Evolutionary conservation across 257 asterid species (phyloP).

Genomic region (Perilla frutescens): DNA sequence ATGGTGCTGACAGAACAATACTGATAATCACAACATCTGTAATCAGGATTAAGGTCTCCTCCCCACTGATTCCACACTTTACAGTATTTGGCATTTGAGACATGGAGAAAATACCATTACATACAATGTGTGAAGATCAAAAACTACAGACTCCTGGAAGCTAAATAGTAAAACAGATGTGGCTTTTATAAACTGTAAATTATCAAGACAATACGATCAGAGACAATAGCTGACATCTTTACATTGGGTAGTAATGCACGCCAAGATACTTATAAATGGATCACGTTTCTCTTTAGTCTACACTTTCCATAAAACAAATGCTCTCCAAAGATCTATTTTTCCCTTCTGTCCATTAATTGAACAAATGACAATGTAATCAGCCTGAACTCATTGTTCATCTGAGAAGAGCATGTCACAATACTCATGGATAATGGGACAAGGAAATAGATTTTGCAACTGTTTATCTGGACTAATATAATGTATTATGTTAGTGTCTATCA

Average conservation of each 20-base stretch:
- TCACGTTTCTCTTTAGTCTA: background rate
- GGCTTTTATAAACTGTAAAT: background rate
- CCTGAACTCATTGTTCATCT: constrained; percentile 12
- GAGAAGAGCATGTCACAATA: constrained; percentile 17
- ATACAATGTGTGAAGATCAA: background rate
- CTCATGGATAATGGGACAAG: background rate
- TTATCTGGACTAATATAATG: constrained; percentile 1
- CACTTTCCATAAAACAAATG: constrained; percentile 11
- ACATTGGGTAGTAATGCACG: background rate
- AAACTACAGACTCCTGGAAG: background rate
- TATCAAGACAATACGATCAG: background rate
- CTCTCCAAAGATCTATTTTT: background rate
- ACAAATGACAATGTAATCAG: background rate
- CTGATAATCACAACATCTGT: constrained; percentile 11
- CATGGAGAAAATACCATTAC: background rate
- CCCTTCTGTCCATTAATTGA: background rate
- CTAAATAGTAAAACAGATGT: background rate
- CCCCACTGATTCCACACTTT: background rate
- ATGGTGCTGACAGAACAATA: background rate
- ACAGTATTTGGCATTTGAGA: background rate
- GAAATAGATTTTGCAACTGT: background rate
- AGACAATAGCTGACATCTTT: constrained; percentile 5
- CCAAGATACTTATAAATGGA: background rate
- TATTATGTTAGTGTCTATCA: background rate
- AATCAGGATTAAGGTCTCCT: background rate